phyloP scores from a whole-genome alignment of 2,329 filamentous ascomycete genomes.

The Pseudogymnoascus sp. region DNA sequence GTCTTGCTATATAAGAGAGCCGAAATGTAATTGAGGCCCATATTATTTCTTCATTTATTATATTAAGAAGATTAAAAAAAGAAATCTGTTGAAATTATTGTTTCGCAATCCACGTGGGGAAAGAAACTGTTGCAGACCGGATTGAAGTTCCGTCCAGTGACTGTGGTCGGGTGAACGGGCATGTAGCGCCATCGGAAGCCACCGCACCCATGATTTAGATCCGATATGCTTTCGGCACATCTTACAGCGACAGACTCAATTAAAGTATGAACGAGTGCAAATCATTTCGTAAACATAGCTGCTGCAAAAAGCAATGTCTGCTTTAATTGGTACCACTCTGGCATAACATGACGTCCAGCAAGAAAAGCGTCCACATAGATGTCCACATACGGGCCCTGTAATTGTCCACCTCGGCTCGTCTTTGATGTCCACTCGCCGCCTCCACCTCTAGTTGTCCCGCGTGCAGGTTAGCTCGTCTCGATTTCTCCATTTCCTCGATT shows the following conservation, averaged over 20 bases:
- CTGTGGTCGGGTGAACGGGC: background rate
- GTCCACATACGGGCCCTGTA: background rate
- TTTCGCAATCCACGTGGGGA: background rate
- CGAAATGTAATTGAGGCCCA: slow-evolving; percentile 13
- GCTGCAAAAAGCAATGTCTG: background rate
- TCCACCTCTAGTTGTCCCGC: background rate
- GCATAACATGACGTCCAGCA: background rate
- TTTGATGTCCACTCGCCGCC: background rate
- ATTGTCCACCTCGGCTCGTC: background rate
- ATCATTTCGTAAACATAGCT: background rate
- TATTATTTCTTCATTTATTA: background rate
- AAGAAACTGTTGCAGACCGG: background rate
- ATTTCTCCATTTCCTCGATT: background rate
- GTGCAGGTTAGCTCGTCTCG: background rate
- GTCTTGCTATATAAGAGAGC: slow-evolving; percentile 18
- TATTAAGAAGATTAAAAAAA: background rate
- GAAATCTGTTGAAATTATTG: background rate
- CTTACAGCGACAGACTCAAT: background rate
- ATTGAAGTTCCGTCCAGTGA: background rate
- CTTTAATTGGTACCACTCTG: background rate
- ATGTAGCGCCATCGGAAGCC: background rate
- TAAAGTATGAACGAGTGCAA: background rate
- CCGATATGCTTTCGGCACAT: background rate
- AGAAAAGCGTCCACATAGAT: background rate
- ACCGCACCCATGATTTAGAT: background rate